Evolutionary conservation across 805 yeast species (phyloP), one percentile per base, ranked within the genome.

Genomic region (Wickerhamiella brachini): DNA sequence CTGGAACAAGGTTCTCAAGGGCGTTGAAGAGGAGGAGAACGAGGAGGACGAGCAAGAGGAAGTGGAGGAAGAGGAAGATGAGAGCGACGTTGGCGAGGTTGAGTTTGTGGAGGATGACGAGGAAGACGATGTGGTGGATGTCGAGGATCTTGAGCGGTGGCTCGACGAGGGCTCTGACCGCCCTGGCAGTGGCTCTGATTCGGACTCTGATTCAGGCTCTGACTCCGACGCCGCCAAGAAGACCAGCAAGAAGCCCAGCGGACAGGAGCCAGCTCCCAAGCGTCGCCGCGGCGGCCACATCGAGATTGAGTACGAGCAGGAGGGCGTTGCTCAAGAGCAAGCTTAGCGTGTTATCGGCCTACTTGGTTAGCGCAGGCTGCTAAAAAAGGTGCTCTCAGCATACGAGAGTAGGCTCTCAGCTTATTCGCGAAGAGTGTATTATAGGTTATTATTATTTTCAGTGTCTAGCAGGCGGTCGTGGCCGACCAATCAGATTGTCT

Each of bases 141-240:
- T 86, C 59, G 95, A 87, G 23, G 97, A 93, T 63, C 71, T 89
- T 57, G 93, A 89, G 68, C 81, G 79, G 67, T 90, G 97, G 97
- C 68, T 71, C 45, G 82, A 77, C 31, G 49, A 53, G 44, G 70
- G 68, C 51, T 74, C 65, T 42, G 80, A 63, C 42, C 55, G 57
- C 47, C 26, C 54, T 50, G 44, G 26, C 31, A 46, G 53, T 20
- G 57, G 50, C 24, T 54, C 54, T 34, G 56, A 52, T 8, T 54
- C 56, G 24, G 63, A 57, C 17, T 66, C 62, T 26, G 65, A 63
- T 5, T 68, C 62, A n/a, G 65, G 61, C 15, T 61, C 55, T 6
- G 59, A 57, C 22, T 55, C 54, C 54, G 71, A 59, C 15, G 65
- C 56, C 68, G 67, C 57, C n/a, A n/a, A n/a, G n/a, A n/a, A n/a